Evolutionary conservation across 2,329 filamentous ascomycete genomes (phyloP), one percentile per base, ranked within the genome.

Genomic region (Clarireedia homoeocarpa): DNA sequence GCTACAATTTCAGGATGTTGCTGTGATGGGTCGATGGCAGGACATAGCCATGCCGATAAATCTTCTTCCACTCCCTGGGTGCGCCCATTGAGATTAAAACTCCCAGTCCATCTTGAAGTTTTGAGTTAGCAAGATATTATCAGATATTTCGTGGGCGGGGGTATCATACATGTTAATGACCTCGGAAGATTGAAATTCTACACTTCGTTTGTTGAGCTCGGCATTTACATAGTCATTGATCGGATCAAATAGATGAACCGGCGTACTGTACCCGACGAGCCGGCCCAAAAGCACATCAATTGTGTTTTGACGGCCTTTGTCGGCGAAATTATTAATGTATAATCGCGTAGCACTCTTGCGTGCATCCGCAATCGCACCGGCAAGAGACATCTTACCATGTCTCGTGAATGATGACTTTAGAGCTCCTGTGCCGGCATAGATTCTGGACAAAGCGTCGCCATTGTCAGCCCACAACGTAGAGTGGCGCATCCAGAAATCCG

Each of bases 291-390:
- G 79, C 74, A 95, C 85, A 71, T 99, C 94, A 63, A 99, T 97
- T 0, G 90, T 96, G 63, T 90, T 91, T 69, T 99, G 94, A 48
- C 91, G 81, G 23, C 86, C 88, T 62, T 95, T 95, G 70, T 99
- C 94, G 7, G 91, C 83, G 69, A 99, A 97, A 68, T 96, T 97
- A 73, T 99, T 99, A 73, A 96, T 92, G 69, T 96, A 97, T 60
- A 96, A 82, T 58, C 94, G 81, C 52, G 94, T 94, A 0, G 92
- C 91, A 62, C 90, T 96, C 72, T 99, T 99, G 54, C 92, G 83
- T 46, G 91, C 88, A 73, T 99, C 94, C n/a, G 94, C 91, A 63
- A 99, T 82, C 10, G 91, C 89, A 27, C 94, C 94, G 1, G 91
- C 89, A 24, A 97, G 72, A 10, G 91, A 96, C 89, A 96, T 96